Base-by-base conservation (phyloP, 2,329 filamentous ascomycete species). In the Colletotrichum sublineola region DNA sequence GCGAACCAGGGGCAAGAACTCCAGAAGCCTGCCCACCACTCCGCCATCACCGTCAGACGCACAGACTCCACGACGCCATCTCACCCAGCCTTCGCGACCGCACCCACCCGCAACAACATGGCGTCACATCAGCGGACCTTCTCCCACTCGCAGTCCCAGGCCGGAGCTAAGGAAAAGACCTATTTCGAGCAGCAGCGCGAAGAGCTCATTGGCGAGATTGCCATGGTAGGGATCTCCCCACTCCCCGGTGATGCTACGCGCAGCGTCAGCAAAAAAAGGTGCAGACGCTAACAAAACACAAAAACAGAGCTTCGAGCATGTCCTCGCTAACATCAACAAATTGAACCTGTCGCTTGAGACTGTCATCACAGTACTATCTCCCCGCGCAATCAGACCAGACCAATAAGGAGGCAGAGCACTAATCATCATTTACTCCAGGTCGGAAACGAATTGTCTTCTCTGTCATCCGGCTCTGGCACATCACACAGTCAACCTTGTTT, bases 271-370 rank as follows among this genome's bases (percentile, higher is more conserved):
- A 20, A 52, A 31, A n/a, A n/a, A 75, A 92, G 89, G 89, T 24
- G 56, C 36, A 33, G 42, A 20, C 24, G 62, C 64, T 69, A 29
- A 46, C 11, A n/a, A 60, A 68, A 38, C 55, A 36, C 53, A 42
- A 36, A 29, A 57, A 33, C 75, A 92, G 90, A 90, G 86, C 81
- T 90, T 99, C 80, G 96, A 98, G 78, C 92, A 96, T 78, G 95
- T 97, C 71, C 91, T 99, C 12, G 93, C 95, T 77, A 98, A 97
- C 79, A 94, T 98, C 82, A 99, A 98, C 84, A 95, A 95, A 78
- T 85, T 99, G 71, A 99, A 98, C 81, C 91, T 96, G 44, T 96
- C 93, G 50, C 86, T 99, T 24, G 96, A 99, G 82, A 93, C 95
- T 68, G 93, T 98, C 29, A 95, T 97, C 72, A 92, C 94, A 58